Percentiles rank a stretch among this genome's conserved stretches.
Evolutionary conservation across 2,329 filamentous ascomycete genomes (phyloP).

Genomic region (Tolypocladium ovalisporum): DNA sequence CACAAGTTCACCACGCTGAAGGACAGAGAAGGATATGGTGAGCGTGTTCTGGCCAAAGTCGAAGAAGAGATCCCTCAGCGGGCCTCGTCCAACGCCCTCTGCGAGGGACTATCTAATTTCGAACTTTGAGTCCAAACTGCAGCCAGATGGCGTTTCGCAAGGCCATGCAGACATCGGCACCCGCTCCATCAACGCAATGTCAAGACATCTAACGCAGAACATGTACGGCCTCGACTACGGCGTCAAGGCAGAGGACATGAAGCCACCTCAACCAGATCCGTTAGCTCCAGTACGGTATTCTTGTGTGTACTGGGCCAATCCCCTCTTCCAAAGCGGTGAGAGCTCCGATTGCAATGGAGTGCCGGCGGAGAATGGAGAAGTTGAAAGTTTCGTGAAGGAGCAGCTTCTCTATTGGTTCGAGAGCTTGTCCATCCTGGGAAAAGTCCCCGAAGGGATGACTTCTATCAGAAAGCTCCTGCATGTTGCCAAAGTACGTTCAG

Average conservation of each 20-base stretch:
- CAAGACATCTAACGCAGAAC: slow-evolving; percentile 17
- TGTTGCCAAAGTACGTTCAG: background rate
- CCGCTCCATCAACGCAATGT: slow-evolving; percentile 21
- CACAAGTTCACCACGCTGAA: background rate
- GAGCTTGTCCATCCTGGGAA: background rate
- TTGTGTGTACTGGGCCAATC: slow-evolving; percentile 9
- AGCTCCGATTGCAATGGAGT: background rate
- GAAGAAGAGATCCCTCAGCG: background rate
- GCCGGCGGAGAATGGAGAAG: background rate
- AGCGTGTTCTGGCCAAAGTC: background rate
- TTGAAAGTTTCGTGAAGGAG: background rate
- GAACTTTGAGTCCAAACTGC: slow-evolving; percentile 8
- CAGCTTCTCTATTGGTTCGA: background rate
- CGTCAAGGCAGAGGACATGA: slow-evolving; percentile 3
- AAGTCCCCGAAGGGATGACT: background rate
- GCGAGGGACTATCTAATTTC: background rate
- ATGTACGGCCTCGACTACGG: slow-evolving; percentile 19
- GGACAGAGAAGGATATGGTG: background rate
- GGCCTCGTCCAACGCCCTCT: background rate
- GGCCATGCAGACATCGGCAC: slow-evolving; percentile 20
- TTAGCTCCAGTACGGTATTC: slow-evolving; percentile 7
- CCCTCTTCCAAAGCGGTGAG: background rate
- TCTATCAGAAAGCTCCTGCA: background rate
- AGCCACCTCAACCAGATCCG: slow-evolving; percentile 6
- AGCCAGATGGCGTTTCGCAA: slow-evolving; percentile 12